Percentiles rank a stretch among this genome's conserved stretches.
Conservation (phyloP, 2,329 filamentous ascomycete genomes). For the Trichoderma semiorbis region DNA sequence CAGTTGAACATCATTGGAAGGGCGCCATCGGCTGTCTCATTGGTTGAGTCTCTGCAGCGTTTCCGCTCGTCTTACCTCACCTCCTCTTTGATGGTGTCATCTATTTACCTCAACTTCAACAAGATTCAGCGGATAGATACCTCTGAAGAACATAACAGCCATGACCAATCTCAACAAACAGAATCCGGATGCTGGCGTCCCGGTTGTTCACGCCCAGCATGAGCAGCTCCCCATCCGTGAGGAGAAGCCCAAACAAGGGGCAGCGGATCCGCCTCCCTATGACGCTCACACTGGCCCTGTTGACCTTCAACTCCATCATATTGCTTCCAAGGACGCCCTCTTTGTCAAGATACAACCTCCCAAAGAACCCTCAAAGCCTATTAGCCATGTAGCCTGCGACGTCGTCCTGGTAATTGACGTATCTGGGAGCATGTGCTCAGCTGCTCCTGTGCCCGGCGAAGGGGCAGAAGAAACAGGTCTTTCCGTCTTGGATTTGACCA, state of each 20-base stretch:
- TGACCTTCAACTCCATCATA: conserved; percentile 39
- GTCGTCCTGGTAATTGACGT: conserved; percentile 61
- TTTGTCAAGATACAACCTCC: conserved; percentile 48
- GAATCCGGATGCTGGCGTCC: not conserved
- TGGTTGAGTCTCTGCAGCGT: not conserved
- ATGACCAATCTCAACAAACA: conserved; percentile 12
- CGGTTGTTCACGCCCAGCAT: not conserved
- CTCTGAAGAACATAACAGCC: not conserved
- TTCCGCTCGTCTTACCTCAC: not conserved
- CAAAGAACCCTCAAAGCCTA: conserved; percentile 26
- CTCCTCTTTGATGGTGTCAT: not conserved
- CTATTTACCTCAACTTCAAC: not conserved
- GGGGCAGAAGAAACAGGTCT: conserved; percentile 47
- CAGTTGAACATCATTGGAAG: not conserved
- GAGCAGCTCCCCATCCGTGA: conserved; percentile 1
- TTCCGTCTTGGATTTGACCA: conserved; percentile 56
- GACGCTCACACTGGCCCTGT: not conserved
- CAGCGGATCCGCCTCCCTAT: not conserved
- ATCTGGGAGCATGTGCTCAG: conserved; percentile 52
- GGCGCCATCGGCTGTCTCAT: not conserved
- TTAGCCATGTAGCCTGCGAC: conserved; percentile 51
- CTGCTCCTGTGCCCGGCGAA: conserved; percentile 47
- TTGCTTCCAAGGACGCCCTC: conserved; percentile 38
- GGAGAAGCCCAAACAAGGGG: not conserved
- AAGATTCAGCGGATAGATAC: not conserved